These are phyloP conservation scores for Phialocephala sp. DNA, from an alignment of 2,329 filamentous ascomycete species.

Conservation along the genomic window DNA sequence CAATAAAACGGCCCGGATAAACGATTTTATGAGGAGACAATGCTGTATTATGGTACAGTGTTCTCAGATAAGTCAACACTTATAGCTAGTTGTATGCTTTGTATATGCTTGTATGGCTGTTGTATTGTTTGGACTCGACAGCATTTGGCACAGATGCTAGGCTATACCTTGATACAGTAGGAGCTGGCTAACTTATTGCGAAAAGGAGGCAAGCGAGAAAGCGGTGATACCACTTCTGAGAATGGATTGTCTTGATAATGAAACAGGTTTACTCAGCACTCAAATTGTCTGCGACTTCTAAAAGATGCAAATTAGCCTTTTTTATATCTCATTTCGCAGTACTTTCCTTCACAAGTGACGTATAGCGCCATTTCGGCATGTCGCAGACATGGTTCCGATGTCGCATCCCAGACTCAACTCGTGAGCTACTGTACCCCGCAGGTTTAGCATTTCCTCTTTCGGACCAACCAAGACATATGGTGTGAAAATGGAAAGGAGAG, in stretches of 20 bases:
- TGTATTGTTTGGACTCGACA: not conserved
- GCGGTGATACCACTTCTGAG: not conserved
- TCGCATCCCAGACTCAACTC: not conserved
- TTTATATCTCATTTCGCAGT: not conserved
- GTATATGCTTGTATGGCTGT: not conserved
- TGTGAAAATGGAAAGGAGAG: not conserved
- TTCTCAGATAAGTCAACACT: not conserved
- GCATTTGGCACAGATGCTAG: not conserved
- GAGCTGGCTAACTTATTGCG: not conserved
- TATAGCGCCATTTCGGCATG: not conserved
- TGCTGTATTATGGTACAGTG: not conserved
- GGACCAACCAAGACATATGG: not conserved
- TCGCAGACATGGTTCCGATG: not conserved
- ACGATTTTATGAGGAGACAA: not conserved
- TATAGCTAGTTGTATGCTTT: not conserved
- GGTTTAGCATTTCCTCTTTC: not conserved
- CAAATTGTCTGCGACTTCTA: too few species aligned
- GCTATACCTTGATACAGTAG: not conserved
- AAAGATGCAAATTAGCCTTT: not conserved
- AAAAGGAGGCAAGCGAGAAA: not conserved
- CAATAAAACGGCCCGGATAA: constrained; percentile 28
- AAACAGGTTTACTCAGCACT: not conserved
- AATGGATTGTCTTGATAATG: not conserved
- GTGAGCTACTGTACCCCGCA: not conserved
- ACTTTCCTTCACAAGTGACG: not conserved